These are phyloP conservation scores for Metschnikowia vanudenii DNA, from an alignment of 805 yeast species.

Conservation along the genomic window DNA sequence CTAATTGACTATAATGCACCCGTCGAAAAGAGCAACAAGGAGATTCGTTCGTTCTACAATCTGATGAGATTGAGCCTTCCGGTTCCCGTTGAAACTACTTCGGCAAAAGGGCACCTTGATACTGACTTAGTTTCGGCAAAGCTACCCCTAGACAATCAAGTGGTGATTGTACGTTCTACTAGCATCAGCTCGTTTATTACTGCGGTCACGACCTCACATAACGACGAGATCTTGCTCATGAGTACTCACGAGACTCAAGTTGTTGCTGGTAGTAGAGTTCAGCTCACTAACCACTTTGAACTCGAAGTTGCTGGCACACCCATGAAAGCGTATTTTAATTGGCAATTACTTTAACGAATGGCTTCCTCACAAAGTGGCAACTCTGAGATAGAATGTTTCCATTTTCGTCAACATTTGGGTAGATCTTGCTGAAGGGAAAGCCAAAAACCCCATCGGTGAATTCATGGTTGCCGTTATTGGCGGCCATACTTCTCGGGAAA, in stretches of 20 bases:
- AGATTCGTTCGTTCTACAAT: conserved; percentile 5
- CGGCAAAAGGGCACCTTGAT: not conserved
- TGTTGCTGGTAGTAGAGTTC: conserved; percentile 3
- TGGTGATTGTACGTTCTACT: not conserved
- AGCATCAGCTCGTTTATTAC: conserved; percentile 4
- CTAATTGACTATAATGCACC: conserved; percentile 5
- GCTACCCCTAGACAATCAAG: too few relatives aligned
- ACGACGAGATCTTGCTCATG: conserved; percentile 8
- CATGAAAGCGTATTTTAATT: conserved; percentile 5
- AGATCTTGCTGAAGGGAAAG: too few relatives aligned
- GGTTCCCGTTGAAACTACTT: too few relatives aligned
- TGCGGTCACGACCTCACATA: conserved; percentile 7
- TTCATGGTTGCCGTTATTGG: too few relatives aligned
- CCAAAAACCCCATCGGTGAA: too few relatives aligned
- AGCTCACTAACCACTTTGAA: not conserved
- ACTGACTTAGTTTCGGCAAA: not conserved
- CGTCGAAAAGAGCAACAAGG: conserved; percentile 11
- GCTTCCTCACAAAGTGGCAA: not conserved
- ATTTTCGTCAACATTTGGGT: too few relatives aligned
- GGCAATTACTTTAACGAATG: not conserved
- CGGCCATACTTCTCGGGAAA: too few relatives aligned
- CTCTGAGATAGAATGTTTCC: not conserved
- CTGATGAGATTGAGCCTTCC: conserved; percentile 1
- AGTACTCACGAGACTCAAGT: conserved; percentile 1
- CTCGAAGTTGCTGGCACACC: not conserved